phyloP scores from a whole-genome alignment of 1,139 yeast species.

The Taphrina communis region DNA sequence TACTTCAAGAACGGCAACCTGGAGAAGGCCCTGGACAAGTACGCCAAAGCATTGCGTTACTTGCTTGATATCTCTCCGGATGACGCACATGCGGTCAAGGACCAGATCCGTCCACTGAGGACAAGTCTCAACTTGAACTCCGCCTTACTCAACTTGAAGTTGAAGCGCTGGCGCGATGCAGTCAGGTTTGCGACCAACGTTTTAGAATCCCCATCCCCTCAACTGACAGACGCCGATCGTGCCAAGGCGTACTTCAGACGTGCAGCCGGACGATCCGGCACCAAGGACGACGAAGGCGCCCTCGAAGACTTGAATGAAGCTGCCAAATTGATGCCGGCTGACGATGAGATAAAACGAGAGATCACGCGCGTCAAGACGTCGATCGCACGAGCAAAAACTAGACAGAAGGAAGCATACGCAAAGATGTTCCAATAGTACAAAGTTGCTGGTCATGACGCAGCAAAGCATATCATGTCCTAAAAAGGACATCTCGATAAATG shows the following conservation, averaged over 20 bases:
- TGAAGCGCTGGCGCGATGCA: slow-evolving; percentile 63
- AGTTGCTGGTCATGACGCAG: no score
- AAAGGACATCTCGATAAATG: no score
- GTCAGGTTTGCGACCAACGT: slow-evolving; percentile 70
- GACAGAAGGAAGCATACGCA: slow-evolving; percentile 82
- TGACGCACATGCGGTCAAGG: slow-evolving; percentile 55
- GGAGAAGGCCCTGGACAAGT: slow-evolving; percentile 66
- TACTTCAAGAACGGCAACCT: slow-evolving; percentile 70
- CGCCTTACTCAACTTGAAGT: slow-evolving; percentile 74
- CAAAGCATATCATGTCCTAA: no score
- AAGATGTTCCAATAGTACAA: slow-evolving; percentile 64
- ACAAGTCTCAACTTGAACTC: slow-evolving; percentile 71
- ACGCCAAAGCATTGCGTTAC: slow-evolving; percentile 71
- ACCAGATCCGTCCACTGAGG: slow-evolving; percentile 59
- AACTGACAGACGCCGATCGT: slow-evolving; percentile 67
- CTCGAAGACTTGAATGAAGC: slow-evolving; percentile 50
- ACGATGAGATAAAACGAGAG: slow-evolving; percentile 74
- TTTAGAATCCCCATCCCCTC: slow-evolving; percentile 59
- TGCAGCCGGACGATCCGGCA: slow-evolving; percentile 79
- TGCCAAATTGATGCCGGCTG: slow-evolving; percentile 64
- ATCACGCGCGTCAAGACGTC: slow-evolving; percentile 64
- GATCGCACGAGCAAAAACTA: slow-evolving; percentile 63
- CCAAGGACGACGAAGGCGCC: slow-evolving; percentile 70
- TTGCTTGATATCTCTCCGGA: slow-evolving; percentile 74
- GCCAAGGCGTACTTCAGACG: slow-evolving; percentile 88